phyloP scores from a whole-genome alignment of 257 asterid species.

The Ehretia macrophylla region DNA sequence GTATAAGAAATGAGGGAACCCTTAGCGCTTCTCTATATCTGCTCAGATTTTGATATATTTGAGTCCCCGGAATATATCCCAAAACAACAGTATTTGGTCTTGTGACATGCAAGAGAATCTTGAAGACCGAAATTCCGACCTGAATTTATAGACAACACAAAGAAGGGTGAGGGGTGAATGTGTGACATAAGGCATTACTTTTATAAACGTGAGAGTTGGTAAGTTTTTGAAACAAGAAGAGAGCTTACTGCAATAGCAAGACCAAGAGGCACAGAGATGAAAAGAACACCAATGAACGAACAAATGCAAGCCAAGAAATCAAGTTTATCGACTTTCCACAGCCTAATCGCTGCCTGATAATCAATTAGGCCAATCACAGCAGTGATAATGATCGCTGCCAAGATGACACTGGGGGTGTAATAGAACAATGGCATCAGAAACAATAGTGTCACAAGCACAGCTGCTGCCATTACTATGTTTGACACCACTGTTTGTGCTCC shows the following conservation, averaged over 20 bases:
- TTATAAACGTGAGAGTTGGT: too few species aligned
- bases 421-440: conserved; percentile 87
- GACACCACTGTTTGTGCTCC: conserved; percentile 83
- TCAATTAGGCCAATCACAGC: conserved; percentile 88
- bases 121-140: conserved; percentile 95
- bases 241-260: conserved; percentile 80
- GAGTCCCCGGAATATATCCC: conserved; percentile 83
- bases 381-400: conserved; percentile 82
- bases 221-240: too few species aligned
- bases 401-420: conserved; percentile 71
- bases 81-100: conserved; percentile 70
- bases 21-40: conserved; percentile 67
- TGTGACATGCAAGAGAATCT: conserved; percentile 80
- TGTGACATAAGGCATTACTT: too few species aligned
- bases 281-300: conserved; percentile 84
- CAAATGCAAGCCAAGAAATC: conserved; percentile 82
- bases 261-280: conserved; percentile 92
- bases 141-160: conserved; percentile 6
- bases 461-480: conserved; percentile 74
- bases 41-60: conserved; percentile 59
- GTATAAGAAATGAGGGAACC: conserved; percentile 64
- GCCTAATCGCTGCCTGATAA: conserved; percentile 54
- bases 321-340: conserved; percentile 94
- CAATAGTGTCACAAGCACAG: conserved; percentile 69
- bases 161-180: too few species aligned